These are phyloP conservation scores for Catharanthus roseus DNA, from an alignment of 257 asterid genomes.

Conservation along the genomic window DNA sequence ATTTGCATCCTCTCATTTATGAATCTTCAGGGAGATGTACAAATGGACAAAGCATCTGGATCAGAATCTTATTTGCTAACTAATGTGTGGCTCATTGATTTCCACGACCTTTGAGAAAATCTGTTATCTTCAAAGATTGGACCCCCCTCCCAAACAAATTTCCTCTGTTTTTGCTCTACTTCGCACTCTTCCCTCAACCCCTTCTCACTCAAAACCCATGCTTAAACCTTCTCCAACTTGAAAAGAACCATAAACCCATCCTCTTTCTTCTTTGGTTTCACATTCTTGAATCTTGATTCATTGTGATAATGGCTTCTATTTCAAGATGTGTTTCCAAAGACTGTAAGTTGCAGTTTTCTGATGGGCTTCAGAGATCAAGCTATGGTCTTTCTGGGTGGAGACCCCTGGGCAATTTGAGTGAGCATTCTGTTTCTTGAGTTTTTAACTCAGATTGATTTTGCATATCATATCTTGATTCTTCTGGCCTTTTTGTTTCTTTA, in stretches of 20 bases:
- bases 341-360: conserved; percentile 24
- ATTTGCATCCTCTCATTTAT: too few species aligned
- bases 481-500: conserved; percentile 1
- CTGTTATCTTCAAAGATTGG: conserved; percentile 8
- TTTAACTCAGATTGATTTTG: not conserved
- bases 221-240: not conserved
- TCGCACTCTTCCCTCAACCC: conserved; percentile 8
- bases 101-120: conserved; percentile 19
- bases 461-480: not conserved
- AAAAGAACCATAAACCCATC: not conserved
- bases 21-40: not conserved
- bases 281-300: not conserved
- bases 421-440: conserved; percentile 9
- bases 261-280: not conserved
- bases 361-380: conserved; percentile 17
- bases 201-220: conserved; percentile 14
- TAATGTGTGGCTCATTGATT: conserved; percentile 25
- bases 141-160: not conserved
- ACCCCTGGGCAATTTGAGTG: conserved; percentile 22
- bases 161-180: not conserved
- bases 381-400: conserved; percentile 17
- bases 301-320: conserved; percentile 30
- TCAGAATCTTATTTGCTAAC: not conserved
- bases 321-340: conserved; percentile 34
- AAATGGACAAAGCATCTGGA: not conserved